phyloP scores from a whole-genome alignment of 495 filamentous ascomycete species.

The Neurospora sp. region DNA sequence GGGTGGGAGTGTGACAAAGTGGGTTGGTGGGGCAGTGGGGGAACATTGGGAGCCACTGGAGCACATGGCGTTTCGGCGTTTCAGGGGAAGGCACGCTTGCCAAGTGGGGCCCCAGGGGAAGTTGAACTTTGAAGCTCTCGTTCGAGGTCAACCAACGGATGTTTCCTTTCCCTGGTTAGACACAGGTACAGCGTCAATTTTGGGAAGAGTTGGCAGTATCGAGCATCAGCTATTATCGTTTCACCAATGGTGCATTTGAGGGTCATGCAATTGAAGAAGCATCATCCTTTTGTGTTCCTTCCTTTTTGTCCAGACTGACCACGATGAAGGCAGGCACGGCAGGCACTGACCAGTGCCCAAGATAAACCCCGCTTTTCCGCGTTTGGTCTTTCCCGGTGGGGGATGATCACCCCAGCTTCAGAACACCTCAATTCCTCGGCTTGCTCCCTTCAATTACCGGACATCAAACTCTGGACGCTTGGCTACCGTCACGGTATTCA shows the following conservation, averaged over 20 bases:
- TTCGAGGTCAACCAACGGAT: not conserved
- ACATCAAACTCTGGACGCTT: too few relatives aligned
- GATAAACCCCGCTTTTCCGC: not conserved
- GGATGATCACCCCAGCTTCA: not conserved
- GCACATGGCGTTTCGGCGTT: not conserved
- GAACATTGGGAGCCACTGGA: not conserved
- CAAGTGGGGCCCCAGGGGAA: not conserved
- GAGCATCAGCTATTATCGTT: too few relatives aligned
- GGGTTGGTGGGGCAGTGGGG: not conserved
- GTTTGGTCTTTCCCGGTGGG: not conserved
- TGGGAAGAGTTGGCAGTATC: too few relatives aligned
- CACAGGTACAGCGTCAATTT: not conserved
- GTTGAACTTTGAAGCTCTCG: not conserved
- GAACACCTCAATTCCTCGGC: not conserved
- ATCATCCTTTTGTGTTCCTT: not conserved
- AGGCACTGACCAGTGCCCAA: not conserved
- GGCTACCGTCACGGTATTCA: too few relatives aligned
- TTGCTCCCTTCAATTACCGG: not conserved
- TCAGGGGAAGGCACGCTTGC: not conserved
- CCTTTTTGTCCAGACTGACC: not conserved
- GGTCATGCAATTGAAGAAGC: not conserved
- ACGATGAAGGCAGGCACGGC: not conserved
- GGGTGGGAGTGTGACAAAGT: not conserved
- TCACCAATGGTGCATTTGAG: not conserved
- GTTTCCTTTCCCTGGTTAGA: not conserved